phyloP scores from a whole-genome alignment of 2,329 filamentous ascomycete genomes.

The Aspergillus awamori region DNA sequence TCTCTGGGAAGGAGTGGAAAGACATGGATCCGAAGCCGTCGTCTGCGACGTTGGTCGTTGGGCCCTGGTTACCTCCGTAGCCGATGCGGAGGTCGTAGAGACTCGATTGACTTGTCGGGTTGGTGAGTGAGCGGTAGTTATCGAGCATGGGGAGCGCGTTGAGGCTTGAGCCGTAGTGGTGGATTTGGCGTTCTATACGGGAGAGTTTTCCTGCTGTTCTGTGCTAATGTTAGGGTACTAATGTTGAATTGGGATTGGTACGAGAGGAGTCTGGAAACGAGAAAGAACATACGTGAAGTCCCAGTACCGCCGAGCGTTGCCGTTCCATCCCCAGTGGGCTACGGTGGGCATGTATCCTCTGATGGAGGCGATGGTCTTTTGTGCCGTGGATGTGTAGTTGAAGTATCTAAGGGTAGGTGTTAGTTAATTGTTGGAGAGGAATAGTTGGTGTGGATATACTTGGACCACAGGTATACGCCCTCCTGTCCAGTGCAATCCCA shows the following conservation, averaged over 20 bases:
- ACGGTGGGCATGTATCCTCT: conserved; percentile 61
- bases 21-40: conserved; percentile 59
- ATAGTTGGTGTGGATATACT: conserved; percentile 32
- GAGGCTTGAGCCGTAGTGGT: conserved; percentile 64
- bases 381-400: conserved; percentile 47
- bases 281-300: conserved; percentile 49
- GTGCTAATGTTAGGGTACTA: not conserved
- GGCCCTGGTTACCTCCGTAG: conserved; percentile 57
- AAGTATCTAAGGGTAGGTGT: conserved; percentile 46
- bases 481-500: conserved; percentile 67
- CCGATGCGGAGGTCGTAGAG: conserved; percentile 58
- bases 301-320: conserved; percentile 64
- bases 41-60: conserved; percentile 58
- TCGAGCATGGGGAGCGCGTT: conserved; percentile 60
- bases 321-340: conserved; percentile 65
- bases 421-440: not conserved
- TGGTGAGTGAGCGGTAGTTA: conserved; percentile 46
- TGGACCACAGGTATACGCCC: conserved; percentile 63
- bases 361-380: conserved; percentile 59
- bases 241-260: too few relatives aligned
- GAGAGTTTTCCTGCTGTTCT: conserved; percentile 47
- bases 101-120: conserved; percentile 44
- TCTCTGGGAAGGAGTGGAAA: conserved; percentile 61
- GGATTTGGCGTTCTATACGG: conserved; percentile 55
- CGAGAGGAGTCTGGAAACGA: too few relatives aligned